Conservation (phyloP, 768 basidiomycete genomes). For the Lentinula boryana region DNA sequence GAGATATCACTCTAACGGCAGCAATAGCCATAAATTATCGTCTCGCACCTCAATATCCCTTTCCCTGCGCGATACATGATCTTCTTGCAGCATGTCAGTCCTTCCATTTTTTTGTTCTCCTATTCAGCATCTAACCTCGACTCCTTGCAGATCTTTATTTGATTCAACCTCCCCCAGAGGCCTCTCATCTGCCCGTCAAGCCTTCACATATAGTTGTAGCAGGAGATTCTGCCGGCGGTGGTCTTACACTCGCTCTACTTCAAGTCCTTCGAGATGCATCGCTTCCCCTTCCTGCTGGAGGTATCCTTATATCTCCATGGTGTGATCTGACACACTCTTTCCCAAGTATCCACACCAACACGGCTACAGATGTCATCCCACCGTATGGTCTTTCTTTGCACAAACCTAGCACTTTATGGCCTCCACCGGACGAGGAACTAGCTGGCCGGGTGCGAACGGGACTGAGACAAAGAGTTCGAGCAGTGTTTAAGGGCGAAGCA, state of each 20-base stretch:
- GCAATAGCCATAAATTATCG: slow-evolving; percentile 67
- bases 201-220: slow-evolving; percentile 80
- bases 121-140: neutral
- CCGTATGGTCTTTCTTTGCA: slow-evolving; percentile 70
- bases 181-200: slow-evolving; percentile 72
- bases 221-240: slow-evolving; percentile 94
- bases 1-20: neutral
- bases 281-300: slow-evolving; percentile 82
- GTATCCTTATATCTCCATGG: slow-evolving; percentile 89
- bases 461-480: slow-evolving; percentile 55
- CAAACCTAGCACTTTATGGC: slow-evolving; percentile 78
- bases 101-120: neutral
- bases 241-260: slow-evolving; percentile 74
- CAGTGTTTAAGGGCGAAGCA: slow-evolving; percentile 33
- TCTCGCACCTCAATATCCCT: slow-evolving; percentile 95
- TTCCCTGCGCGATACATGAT: slow-evolving; percentile 91
- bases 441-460: slow-evolving; percentile 50
- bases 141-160: slow-evolving; percentile 68
- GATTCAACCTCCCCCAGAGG: slow-evolving; percentile 77
- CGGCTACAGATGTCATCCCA: slow-evolving; percentile 78
- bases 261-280: slow-evolving; percentile 83
- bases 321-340: slow-evolving; percentile 91
- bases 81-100: slow-evolving; percentile 76
- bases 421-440: slow-evolving; percentile 62
- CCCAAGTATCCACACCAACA: slow-evolving; percentile 81